Evolutionary conservation across 148 eudicot genomes (phyloP).

Genomic region (Spergularia bocconei): DNA sequence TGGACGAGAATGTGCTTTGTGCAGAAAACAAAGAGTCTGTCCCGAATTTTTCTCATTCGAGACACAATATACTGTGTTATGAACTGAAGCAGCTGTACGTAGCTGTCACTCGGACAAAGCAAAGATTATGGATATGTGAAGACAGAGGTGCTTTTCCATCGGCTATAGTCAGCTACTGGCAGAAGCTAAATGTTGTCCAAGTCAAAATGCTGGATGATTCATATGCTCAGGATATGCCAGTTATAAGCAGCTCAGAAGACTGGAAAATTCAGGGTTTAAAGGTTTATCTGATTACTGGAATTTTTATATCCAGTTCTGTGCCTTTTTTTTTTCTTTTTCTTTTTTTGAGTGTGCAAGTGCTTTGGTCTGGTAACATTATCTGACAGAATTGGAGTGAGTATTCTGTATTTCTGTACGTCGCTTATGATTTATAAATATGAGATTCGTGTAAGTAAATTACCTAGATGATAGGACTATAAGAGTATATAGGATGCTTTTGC

Average conservation of each 20-base stretch:
- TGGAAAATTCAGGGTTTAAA: conserved; percentile 52
- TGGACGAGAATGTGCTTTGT: conserved; percentile 43
- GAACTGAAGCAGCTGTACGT: conserved; percentile 65
- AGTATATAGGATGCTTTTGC: background rate
- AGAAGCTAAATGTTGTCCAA: conserved; percentile 42
- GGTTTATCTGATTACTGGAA: conserved; percentile 19
- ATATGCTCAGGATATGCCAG: conserved; percentile 56
- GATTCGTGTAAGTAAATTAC: no score
- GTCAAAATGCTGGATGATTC: conserved; percentile 48
- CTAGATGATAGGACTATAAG: no score
- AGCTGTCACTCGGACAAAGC: conserved; percentile 70
- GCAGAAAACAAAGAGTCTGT: conserved; percentile 2
- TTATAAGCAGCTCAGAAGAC: conserved; percentile 55
- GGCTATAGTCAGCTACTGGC: conserved; percentile 75
- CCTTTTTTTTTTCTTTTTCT: no score
- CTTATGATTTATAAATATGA: no score
- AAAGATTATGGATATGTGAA: conserved; percentile 78
- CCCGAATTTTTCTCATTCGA: conserved; percentile 24
- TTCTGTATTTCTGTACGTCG: no score
- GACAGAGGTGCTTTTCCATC: conserved; percentile 41
- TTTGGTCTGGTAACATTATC: no score
- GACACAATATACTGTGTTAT: conserved; percentile 36
- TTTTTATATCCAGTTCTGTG: background rate
- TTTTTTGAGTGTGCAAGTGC: no score
- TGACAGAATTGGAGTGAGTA: no score